Evolutionary conservation across 2,329 filamentous ascomycete species (phyloP).

Genomic region (Colletotrichum magnum): DNA sequence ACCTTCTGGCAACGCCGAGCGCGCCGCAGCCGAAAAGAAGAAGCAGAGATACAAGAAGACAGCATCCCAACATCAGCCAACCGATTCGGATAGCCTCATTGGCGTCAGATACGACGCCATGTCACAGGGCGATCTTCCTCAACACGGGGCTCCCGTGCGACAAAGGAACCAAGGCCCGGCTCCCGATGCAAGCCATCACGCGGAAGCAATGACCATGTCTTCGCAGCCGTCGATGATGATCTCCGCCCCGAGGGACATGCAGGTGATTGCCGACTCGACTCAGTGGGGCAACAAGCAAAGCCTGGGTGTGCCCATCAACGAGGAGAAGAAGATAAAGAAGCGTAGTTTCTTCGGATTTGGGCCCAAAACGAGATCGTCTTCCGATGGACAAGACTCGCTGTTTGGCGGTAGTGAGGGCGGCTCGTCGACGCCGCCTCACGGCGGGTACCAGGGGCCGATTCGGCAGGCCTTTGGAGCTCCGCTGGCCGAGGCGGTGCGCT

Average conservation of each 20-base stretch:
- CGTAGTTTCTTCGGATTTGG: conserved; percentile 81
- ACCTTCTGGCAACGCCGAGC: conserved; percentile 48
- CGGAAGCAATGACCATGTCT: conserved; percentile 48
- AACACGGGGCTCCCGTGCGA: conserved; percentile 54
- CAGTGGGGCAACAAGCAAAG: conserved; percentile 87
- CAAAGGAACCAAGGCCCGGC: conserved; percentile 53
- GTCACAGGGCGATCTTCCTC: conserved; percentile 66
- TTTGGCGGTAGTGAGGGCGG: conserved; percentile 64
- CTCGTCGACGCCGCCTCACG: conserved; percentile 58
- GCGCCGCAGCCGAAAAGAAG: conserved; percentile 42
- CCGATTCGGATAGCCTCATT: conserved; percentile 64
- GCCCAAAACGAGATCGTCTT: conserved; percentile 70
- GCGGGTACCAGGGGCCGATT: conserved; percentile 66
- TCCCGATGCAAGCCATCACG: conserved; percentile 50
- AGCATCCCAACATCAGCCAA: conserved; percentile 53
- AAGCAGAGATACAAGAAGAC: conserved; percentile 51
- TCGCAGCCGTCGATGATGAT: conserved; percentile 70
- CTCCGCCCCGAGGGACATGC: conserved; percentile 87
- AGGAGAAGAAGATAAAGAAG: conserved; percentile 88
- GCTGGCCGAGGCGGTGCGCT: conserved; percentile 87
- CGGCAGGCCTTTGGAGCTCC: conserved; percentile 88
- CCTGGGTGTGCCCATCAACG: conserved; percentile 63
- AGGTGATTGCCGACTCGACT: conserved; percentile 85
- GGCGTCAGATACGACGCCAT: conserved; percentile 72
- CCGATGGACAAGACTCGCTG: conserved; percentile 70